Conservation (phyloP, 257 asterid species). For the Nicotiana tabacum region DNA sequence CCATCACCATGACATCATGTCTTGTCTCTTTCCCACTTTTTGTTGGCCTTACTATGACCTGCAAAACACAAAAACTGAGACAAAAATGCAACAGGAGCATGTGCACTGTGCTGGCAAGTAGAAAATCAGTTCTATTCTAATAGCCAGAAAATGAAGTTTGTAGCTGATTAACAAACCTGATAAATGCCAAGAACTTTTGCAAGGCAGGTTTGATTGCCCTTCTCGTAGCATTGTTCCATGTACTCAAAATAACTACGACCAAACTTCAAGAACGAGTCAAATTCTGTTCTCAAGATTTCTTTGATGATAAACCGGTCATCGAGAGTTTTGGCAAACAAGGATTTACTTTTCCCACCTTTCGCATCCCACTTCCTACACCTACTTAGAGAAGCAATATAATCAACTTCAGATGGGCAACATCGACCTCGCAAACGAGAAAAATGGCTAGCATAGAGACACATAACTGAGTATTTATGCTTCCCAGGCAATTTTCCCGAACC, state of each 20-base stretch:
- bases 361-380: slow-evolving; percentile 92
- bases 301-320: slow-evolving; percentile 86
- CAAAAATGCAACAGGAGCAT: neutral
- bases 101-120: neutral
- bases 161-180: slow-evolving; percentile 45
- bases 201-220: slow-evolving; percentile 85
- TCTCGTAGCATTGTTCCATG: slow-evolving; percentile 72
- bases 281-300: slow-evolving; percentile 74
- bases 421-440: slow-evolving; percentile 63
- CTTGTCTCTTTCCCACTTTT: slow-evolving; percentile 71
- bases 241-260: slow-evolving; percentile 67
- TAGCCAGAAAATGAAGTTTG: neutral
- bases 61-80: slow-evolving; percentile 5
- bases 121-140: neutral
- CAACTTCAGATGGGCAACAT: slow-evolving; percentile 75
- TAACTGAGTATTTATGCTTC: slow-evolving; percentile 73
- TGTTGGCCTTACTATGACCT: slow-evolving; percentile 57
- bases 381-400: slow-evolving; percentile 78
- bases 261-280: slow-evolving; percentile 77
- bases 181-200: slow-evolving; percentile 91
- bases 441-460: slow-evolving; percentile 53
- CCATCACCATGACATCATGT: slow-evolving; percentile 92
- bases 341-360: slow-evolving; percentile 93
- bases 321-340: slow-evolving; percentile 83
- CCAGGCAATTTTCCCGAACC: slow-evolving; percentile 62